Conservation (phyloP, 1,284 basidiomycete genomes). For the Leccinum subspadiceum region DNA sequence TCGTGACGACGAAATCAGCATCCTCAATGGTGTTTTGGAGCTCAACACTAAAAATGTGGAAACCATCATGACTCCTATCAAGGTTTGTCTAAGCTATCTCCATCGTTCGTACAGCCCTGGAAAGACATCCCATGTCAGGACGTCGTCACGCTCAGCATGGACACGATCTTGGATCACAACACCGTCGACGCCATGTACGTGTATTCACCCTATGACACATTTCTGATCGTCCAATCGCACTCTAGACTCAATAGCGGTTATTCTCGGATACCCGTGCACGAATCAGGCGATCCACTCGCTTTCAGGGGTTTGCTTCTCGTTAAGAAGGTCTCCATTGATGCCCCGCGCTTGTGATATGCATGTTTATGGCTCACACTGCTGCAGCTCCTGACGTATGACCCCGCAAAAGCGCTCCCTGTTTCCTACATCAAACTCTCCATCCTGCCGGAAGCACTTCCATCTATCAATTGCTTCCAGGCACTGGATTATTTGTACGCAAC, state of each 20-base stretch:
- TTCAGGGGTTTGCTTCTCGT: conserved; percentile 89
- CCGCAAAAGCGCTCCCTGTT: conserved; percentile 74
- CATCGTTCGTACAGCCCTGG: neutral
- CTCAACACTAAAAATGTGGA: conserved; percentile 83
- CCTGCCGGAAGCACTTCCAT: conserved; percentile 87
- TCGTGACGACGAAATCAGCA: conserved; percentile 85
- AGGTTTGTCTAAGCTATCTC: conserved; percentile 39
- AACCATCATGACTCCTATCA: conserved; percentile 85
- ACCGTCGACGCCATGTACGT: conserved; percentile 73
- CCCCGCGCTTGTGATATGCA: neutral
- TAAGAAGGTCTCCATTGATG: conserved; percentile 57
- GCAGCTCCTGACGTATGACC: conserved; percentile 85
- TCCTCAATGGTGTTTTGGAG: conserved; percentile 85
- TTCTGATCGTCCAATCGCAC: conserved; percentile 11
- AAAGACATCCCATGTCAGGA: conserved; percentile 46
- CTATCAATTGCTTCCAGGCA: conserved; percentile 85
- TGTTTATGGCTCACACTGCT: neutral
- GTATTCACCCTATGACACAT: neutral
- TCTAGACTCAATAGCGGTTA: conserved; percentile 76
- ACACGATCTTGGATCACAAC: conserved; percentile 79
- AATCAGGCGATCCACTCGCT: conserved; percentile 68
- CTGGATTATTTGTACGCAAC: conserved; percentile 76
- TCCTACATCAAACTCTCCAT: conserved; percentile 75
- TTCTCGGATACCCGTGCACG: conserved; percentile 91
- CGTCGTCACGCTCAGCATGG: conserved; percentile 72